Conservation (phyloP, 805 yeast genomes). For the Barnettozyma vustinii region DNA sequence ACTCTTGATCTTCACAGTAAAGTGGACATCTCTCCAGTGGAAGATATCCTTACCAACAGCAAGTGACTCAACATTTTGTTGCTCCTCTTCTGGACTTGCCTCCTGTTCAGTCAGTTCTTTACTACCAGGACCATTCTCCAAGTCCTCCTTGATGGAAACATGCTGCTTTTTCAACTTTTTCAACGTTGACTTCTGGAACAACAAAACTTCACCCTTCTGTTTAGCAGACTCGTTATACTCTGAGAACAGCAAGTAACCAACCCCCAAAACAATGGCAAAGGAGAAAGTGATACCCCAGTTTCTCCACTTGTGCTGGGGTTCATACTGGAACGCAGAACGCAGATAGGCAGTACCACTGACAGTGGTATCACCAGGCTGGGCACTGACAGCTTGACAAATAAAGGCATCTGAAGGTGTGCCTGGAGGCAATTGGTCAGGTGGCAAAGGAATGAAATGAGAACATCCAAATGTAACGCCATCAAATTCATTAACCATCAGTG, state of each 20-base stretch:
- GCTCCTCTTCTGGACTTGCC: slow-evolving; percentile 13
- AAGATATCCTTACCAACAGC: slow-evolving; percentile 45
- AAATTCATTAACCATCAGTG: slow-evolving; percentile 52
- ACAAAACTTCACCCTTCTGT: slow-evolving; percentile 67
- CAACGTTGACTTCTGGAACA: slow-evolving; percentile 49
- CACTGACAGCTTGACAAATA: slow-evolving; percentile 54
- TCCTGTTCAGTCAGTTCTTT: slow-evolving; percentile 24
- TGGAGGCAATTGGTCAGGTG: slow-evolving; percentile 9
- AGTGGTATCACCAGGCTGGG: slow-evolving; percentile 42
- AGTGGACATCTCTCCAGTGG: slow-evolving; percentile 75
- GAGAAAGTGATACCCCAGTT: slow-evolving; percentile 58
- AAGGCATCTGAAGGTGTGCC: slow-evolving; percentile 25
- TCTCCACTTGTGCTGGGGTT: slow-evolving; percentile 51
- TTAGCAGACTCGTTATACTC: slow-evolving; percentile 57
- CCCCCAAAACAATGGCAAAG: slow-evolving; percentile 49
- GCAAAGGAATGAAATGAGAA: slow-evolving; percentile 39
- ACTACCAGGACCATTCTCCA: slow-evolving; percentile 23
- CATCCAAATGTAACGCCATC: slow-evolving; percentile 38
- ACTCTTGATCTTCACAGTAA: slow-evolving; percentile 57
- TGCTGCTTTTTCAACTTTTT: slow-evolving; percentile 39
- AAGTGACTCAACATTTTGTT: slow-evolving; percentile 24
- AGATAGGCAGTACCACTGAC: slow-evolving; percentile 53
- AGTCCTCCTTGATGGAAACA: slow-evolving; percentile 23
- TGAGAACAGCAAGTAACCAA: slow-evolving; percentile 45
- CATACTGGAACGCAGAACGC: slow-evolving; percentile 37